A percentile compares a stretch with the other conserved stretches of the same genome.
These are phyloP conservation scores for Excoecaria agallocha DNA, from an alignment of 345 rosid genomes.

Conservation along the genomic window DNA sequence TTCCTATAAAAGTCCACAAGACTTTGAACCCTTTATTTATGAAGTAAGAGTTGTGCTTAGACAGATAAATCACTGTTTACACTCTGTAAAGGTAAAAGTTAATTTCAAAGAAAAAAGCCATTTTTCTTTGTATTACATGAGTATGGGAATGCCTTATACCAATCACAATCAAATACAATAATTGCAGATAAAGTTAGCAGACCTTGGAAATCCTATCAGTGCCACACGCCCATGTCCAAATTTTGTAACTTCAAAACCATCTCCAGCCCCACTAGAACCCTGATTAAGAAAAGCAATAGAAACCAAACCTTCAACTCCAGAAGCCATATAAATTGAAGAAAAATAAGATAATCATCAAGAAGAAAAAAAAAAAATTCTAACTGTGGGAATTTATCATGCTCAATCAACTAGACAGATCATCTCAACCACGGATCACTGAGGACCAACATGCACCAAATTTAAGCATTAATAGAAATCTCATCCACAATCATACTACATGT, in stretches of 20 bases:
- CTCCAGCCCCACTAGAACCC: slow-evolving; percentile 98
- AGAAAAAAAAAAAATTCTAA: no score
- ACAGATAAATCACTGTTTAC: background rate
- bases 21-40: no score
- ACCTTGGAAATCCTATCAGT: slow-evolving; percentile 97
- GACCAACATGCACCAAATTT: background rate
- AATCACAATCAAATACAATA: background rate
- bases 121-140: background rate
- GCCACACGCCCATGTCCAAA: slow-evolving; percentile 99
- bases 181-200: slow-evolving; percentile 16
- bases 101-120: no score
- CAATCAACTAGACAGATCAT: background rate
- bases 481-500: background rate
- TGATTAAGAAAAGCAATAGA: slow-evolving; percentile 25
- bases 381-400: no score
- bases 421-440: background rate
- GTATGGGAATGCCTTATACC: background rate
- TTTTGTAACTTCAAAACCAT: slow-evolving; percentile 98
- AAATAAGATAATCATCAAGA: background rate
- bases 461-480: background rate
- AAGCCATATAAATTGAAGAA: background rate
- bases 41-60: background rate
- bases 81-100: no score
- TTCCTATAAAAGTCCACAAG: background rate
- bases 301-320: background rate